phyloP scores from a whole-genome alignment of 2,329 filamentous ascomycete species.

The Penicillium brasilianum region DNA sequence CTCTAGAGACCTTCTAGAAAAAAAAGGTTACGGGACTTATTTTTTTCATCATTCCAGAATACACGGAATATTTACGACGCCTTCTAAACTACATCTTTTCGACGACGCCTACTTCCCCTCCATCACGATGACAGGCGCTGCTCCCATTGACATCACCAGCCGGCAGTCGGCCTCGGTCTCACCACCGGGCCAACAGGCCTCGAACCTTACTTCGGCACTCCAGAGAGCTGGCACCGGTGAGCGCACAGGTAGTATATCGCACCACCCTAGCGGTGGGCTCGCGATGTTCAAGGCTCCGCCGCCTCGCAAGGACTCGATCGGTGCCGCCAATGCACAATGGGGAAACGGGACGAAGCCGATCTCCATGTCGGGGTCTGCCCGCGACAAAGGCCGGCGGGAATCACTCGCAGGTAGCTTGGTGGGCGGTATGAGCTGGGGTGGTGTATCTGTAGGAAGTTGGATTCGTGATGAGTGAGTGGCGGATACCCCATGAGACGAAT shows the following conservation, averaged over 20 bases:
- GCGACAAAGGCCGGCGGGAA: slow-evolving; percentile 61
- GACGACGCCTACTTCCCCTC: slow-evolving; percentile 2
- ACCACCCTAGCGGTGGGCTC: slow-evolving; percentile 47
- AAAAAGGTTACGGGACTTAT: slow-evolving; percentile 2
- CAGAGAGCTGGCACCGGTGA: slow-evolving; percentile 55
- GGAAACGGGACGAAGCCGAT: slow-evolving; percentile 65
- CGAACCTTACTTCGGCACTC: slow-evolving; percentile 66
- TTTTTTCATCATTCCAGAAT: slow-evolving; percentile 11
- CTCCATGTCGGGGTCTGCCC: slow-evolving; percentile 57
- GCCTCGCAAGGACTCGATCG: slow-evolving; percentile 61
- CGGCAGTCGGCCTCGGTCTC: slow-evolving; percentile 61
- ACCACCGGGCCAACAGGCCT: slow-evolving; percentile 64
- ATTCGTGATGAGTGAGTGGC: slow-evolving; percentile 93
- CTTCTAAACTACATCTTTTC: not conserved
- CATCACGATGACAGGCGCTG: slow-evolving; percentile 58
- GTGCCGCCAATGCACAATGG: slow-evolving; percentile 57
- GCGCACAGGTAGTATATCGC: slow-evolving; percentile 50
- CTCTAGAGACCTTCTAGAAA: slow-evolving; percentile 12
- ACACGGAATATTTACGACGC: slow-evolving; percentile 14
- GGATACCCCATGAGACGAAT: slow-evolving; percentile 6
- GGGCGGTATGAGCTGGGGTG: slow-evolving; percentile 95
- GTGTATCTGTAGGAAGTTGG: slow-evolving; percentile 93
- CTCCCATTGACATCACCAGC: slow-evolving; percentile 65
- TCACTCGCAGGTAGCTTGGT: slow-evolving; percentile 66
- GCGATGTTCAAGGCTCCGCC: slow-evolving; percentile 46